Evolutionary conservation across 768 basidiomycete species (phyloP).

Genomic region (Chiua virens): DNA sequence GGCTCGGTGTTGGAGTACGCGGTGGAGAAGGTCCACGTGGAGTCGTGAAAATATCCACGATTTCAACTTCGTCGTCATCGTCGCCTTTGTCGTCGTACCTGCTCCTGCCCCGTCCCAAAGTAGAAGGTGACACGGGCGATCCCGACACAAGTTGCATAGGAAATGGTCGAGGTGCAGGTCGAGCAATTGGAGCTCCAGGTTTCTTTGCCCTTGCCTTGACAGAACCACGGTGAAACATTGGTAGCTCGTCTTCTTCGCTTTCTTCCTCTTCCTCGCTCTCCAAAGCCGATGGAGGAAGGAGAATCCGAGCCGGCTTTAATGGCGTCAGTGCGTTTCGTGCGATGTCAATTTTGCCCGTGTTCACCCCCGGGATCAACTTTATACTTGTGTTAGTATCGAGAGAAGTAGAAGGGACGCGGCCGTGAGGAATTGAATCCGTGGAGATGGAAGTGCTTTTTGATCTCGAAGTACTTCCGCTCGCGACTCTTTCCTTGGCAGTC

Average conservation of each 20-base stretch:
- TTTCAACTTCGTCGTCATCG: conserved; percentile 3
- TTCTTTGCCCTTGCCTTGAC: neutral
- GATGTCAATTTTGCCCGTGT: neutral
- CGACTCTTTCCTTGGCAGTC: neutral
- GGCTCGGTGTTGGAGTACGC: conserved; percentile 19
- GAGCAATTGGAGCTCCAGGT: neutral
- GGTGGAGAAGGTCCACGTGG: conserved; percentile 20
- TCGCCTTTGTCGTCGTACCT: neutral
- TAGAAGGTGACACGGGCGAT: neutral
- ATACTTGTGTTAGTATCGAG: neutral
- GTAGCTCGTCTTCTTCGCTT: conserved; percentile 14
- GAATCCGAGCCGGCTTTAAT: conserved; percentile 15
- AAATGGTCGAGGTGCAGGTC: conserved; percentile 22
- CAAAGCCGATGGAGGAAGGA: conserved; percentile 3
- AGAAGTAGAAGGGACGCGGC: conserved; percentile 1
- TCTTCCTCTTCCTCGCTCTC: conserved; percentile 13
- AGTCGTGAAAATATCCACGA: conserved; percentile 23
- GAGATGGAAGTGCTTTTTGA: neutral
- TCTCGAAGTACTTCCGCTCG: neutral
- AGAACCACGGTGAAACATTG: conserved; percentile 19
- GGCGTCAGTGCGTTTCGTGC: neutral
- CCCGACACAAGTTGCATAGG: conserved; percentile 22
- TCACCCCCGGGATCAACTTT: neutral
- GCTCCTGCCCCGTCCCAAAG: neutral
- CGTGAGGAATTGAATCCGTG: neutral